These are phyloP conservation scores for Fraxinus baroniana DNA, from an alignment of 305 asterid genomes.

Conservation along the genomic window DNA sequence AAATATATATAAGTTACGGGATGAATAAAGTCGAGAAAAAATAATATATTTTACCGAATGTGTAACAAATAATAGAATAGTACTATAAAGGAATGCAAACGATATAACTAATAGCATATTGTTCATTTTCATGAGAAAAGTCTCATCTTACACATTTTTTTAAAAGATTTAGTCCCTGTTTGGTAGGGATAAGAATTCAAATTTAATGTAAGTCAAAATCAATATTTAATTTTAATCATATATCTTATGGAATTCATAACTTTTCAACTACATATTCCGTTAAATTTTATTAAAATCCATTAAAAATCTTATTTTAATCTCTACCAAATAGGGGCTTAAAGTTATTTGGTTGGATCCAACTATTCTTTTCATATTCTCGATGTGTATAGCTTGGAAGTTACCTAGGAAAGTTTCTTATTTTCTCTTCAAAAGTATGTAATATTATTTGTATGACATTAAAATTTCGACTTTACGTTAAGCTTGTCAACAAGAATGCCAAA, in stretches of 20 bases:
- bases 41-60: not conserved
- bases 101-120: not conserved
- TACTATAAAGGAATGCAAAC: not conserved
- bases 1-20: not conserved
- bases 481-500: not conserved
- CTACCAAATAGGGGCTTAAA: not conserved
- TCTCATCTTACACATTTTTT: not conserved
- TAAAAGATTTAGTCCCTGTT: not conserved
- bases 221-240: no score
- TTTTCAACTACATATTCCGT: not conserved
- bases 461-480: not conserved
- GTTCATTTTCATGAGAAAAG: not conserved
- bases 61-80: not conserved
- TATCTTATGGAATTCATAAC: not conserved
- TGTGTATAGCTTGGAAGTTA: conserved; percentile 5
- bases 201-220: no score
- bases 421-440: not conserved
- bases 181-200: not conserved
- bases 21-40: not conserved
- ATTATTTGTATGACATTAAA: not conserved
- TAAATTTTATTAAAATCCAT: no score
- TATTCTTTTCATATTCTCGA: not conserved
- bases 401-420: not conserved
- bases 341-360: not conserved
- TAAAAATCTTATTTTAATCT: no score